Base-by-base conservation (phyloP, 495 filamentous ascomycete species). In the Talaromyces proteolyticus region DNA sequence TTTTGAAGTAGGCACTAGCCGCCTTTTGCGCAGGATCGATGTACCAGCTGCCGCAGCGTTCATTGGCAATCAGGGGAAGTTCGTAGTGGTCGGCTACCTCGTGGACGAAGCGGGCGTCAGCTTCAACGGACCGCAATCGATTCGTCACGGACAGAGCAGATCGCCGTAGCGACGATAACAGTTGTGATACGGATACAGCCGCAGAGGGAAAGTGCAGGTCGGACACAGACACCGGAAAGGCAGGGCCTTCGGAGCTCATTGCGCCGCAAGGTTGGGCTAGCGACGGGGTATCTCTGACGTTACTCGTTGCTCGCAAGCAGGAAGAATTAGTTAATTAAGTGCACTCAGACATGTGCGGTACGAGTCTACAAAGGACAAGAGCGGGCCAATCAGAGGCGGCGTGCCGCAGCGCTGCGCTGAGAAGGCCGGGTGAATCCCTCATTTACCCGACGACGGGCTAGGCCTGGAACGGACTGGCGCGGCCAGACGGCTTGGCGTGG, bases 21-120 rank as follows among this genome's bases (percentile, higher is more conserved):
- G 66, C 67, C 60, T 91, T 91, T 10, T 51, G 55, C 17, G 64
- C 63, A 0, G 88, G 85, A 23, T 80, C 71, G 34, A 96, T 87
- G 65, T 98, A 98, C 93, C 93, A 98, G 61, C 89, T 91, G 1
- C 93, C 93, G 59, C 91, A 96, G 44, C 93, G 76, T 63, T 96
- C 89, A 58, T 98, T 98, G 19, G 91, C 87, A 19, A 98, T 72
- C n/a, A 96, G 67, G 0, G 92, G 91, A n/a, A 93, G 72, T 2
- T 58, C 57, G 52, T 76, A 77, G 19, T 69, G 62, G 7, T 70
- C 57, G 7, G 69, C 70, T 0, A 85, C 81, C 10, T 75, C 66
- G 14, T 66, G 64, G 14, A 88, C 83, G 60, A 91, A 92, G 16
- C 63, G 57, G 11, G 84, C 80, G 65, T 93, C 88, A 12, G 76